phyloP scores from a whole-genome alignment of 2,329 filamentous ascomycete species.

The Neonectria coccinea region DNA sequence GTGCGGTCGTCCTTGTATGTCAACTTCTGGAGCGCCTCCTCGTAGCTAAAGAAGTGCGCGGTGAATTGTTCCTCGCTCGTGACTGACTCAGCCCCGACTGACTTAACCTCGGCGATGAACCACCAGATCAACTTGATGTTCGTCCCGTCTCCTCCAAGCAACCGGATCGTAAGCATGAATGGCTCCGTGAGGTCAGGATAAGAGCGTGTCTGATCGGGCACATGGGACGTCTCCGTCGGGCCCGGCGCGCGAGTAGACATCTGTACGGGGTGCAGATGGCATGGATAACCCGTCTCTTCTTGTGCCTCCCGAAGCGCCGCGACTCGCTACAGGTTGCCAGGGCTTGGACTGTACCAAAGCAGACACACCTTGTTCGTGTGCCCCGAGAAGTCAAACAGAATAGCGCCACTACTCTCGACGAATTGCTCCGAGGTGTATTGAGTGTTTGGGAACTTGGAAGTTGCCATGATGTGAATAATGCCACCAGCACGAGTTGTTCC shows the following conservation, averaged over 20 bases:
- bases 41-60: constrained; percentile 21
- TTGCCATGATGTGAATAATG: constrained; percentile 7
- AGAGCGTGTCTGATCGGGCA: constrained; percentile 31
- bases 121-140: constrained; percentile 31
- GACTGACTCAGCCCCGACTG: no score
- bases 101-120: constrained; percentile 20
- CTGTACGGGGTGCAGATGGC: constrained; percentile 18
- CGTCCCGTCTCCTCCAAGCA: neutral
- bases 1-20: constrained; percentile 21
- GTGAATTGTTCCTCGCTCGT: constrained; percentile 13
- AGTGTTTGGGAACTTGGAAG: constrained; percentile 1
- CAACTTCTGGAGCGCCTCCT: constrained; percentile 18
- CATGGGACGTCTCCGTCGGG: constrained; percentile 14
- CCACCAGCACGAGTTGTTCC: neutral
- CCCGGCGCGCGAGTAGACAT: constrained; percentile 29
- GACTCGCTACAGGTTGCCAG: constrained; percentile 16
- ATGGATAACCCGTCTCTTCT: constrained; percentile 32
- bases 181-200: constrained; percentile 33
- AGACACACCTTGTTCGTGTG: constrained; percentile 26
- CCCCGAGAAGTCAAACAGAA: constrained; percentile 34
- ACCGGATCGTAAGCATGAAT: constrained; percentile 26
- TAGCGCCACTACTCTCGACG: constrained; percentile 33
- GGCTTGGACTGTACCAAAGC: constrained; percentile 8
- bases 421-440: constrained; percentile 24
- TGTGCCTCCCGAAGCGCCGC: constrained; percentile 29